phyloP scores from a whole-genome alignment of 2,329 filamentous ascomycete genomes.

The Stemphylium lycopersici region DNA sequence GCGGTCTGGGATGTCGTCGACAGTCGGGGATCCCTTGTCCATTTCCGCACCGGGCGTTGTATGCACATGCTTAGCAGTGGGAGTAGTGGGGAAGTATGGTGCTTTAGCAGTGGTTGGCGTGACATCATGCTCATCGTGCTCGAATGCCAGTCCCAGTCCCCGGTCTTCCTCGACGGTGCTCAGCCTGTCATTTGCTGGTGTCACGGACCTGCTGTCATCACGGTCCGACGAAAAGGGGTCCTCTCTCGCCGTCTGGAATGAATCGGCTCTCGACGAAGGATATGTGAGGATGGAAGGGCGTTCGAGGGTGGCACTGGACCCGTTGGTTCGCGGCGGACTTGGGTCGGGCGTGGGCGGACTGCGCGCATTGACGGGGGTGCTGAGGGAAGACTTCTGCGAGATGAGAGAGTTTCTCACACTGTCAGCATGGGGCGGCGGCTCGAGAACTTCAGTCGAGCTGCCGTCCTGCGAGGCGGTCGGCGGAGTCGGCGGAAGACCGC shows the following conservation, averaged over 20 bases:
- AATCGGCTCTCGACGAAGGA: constrained; percentile 54
- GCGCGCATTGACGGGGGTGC: constrained; percentile 51
- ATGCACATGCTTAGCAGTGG: not conserved
- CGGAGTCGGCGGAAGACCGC: constrained; percentile 54
- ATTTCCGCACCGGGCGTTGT: constrained; percentile 15
- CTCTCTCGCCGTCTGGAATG: constrained; percentile 55
- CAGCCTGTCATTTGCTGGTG: constrained; percentile 34
- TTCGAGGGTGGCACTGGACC: constrained; percentile 25
- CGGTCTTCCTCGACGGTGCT: constrained; percentile 40
- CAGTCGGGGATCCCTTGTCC: constrained; percentile 24
- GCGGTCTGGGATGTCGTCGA: constrained; percentile 39
- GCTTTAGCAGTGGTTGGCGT: constrained; percentile 39
- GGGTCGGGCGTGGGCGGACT: constrained; percentile 49
- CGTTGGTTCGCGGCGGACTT: constrained; percentile 42
- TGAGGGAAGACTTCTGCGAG: constrained; percentile 47
- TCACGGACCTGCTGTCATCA: constrained; percentile 37
- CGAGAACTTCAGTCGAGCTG: constrained; percentile 26
- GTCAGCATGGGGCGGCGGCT: constrained; percentile 47
- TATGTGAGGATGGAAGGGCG: constrained; percentile 41
- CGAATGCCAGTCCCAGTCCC: constrained; percentile 46
- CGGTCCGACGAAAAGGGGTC: constrained; percentile 45
- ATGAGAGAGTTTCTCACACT: constrained; percentile 48
- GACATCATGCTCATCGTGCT: constrained; percentile 36
- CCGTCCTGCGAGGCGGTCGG: constrained; percentile 49
- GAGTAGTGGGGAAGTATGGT: constrained; percentile 15